Conservation (phyloP, 2,329 filamentous ascomycete genomes). For the Periconia macrospinosa region DNA sequence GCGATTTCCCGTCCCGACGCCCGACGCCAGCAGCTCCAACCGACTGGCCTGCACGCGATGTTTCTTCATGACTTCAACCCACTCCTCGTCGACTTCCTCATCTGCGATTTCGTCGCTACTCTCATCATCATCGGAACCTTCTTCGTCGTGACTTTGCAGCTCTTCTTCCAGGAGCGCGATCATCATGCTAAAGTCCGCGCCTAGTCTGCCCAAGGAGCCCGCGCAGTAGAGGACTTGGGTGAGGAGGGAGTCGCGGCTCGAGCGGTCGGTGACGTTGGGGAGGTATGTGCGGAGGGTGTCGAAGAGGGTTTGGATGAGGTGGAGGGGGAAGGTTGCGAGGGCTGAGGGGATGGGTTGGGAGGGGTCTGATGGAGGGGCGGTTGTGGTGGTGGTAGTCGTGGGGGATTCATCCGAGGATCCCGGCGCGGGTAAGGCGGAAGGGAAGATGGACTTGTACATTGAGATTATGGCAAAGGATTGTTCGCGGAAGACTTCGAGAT, state of each 20-base stretch:
- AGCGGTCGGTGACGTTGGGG: constrained; percentile 77
- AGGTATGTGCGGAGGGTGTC: constrained; percentile 76
- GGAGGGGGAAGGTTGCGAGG: constrained; percentile 79
- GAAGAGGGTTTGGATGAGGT: constrained; percentile 79
- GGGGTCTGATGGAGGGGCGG: constrained; percentile 27
- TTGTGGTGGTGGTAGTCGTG: constrained; percentile 20
- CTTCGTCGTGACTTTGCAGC: constrained; percentile 37
- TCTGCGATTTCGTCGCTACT: constrained; percentile 43
- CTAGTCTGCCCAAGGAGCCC: constrained; percentile 83
- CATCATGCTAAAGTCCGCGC: constrained; percentile 90
- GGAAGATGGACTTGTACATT: constrained; percentile 90
- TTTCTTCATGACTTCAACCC: constrained; percentile 86
- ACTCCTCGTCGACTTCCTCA: constrained; percentile 60
- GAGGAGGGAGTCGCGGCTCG: constrained; percentile 80
- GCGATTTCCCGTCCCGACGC: constrained; percentile 37
- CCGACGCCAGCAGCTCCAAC: constrained; percentile 59
- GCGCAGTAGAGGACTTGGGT: constrained; percentile 95
- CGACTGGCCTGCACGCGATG: constrained; percentile 83
- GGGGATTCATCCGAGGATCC: constrained; percentile 31
- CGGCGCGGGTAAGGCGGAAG: constrained; percentile 55
- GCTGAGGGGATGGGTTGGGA: constrained; percentile 69
- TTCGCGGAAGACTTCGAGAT: constrained; percentile 96
- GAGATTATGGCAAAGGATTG: constrained; percentile 96
- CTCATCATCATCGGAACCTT: constrained; percentile 38
- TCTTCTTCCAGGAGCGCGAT: constrained; percentile 65